These are phyloP conservation scores for Scytalidium sp. DNA, from an alignment of 2,329 filamentous ascomycete species.

Conservation along the genomic window DNA sequence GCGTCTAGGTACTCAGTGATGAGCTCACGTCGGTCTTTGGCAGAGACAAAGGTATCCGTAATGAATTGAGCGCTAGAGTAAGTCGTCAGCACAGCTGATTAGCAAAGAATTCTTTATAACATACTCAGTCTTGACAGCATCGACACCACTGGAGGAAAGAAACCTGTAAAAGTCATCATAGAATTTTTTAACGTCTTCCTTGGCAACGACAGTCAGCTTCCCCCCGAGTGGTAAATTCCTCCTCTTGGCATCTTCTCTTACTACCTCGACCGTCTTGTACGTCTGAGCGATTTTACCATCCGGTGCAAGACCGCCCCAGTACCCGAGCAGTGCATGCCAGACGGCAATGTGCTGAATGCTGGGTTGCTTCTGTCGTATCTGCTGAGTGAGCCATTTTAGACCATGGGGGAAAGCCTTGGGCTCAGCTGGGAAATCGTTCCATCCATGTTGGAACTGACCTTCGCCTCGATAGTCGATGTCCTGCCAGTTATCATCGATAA, in stretches of 20 bases:
- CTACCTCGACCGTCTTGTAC: conserved; percentile 71
- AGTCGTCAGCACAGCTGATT: conserved; percentile 3
- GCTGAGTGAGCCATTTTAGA: conserved; percentile 65
- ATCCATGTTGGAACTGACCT: conserved; percentile 58
- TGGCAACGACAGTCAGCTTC: conserved; percentile 69
- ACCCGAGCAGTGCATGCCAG: conserved; percentile 86
- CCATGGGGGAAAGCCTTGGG: conserved; percentile 75
- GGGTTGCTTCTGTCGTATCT: conserved; percentile 67
- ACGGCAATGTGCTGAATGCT: conserved; percentile 82
- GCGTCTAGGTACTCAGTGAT: conserved; percentile 78
- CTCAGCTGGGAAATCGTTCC: conserved; percentile 86
- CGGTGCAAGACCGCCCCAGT: conserved; percentile 87
- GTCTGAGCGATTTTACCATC: conserved; percentile 68
- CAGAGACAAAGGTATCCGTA: conserved; percentile 69
- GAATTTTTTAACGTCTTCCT: conserved; percentile 70
- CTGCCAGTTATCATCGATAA: conserved; percentile 98
- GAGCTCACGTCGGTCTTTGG: conserved; percentile 67
- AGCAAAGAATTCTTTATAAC: not conserved
- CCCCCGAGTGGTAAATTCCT: conserved; percentile 52
- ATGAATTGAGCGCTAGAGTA: conserved; percentile 68
- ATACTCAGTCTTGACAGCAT: conserved; percentile 83
- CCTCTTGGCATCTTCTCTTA: conserved; percentile 45
- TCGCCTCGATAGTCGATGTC: conserved; percentile 55
- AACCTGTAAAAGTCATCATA: conserved; percentile 93
- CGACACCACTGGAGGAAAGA: conserved; percentile 68